Evolutionary conservation across 1,284 basidiomycete species (phyloP), one percentile per base, ranked within the genome.

Genomic region (Apiotrichum sp.): DNA sequence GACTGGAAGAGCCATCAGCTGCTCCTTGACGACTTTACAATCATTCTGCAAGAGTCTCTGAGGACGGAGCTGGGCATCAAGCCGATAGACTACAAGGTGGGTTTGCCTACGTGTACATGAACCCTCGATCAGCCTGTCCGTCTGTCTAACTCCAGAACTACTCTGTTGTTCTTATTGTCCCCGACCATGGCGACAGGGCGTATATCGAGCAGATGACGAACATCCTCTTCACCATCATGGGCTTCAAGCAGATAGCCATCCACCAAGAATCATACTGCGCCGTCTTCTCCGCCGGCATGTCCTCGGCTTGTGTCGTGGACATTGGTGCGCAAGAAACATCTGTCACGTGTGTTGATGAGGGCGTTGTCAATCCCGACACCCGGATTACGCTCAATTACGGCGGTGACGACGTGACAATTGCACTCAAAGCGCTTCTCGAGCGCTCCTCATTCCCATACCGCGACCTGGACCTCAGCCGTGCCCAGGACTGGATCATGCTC

Each of bases 231-330:
- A 78, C 83, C 40, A 81, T 83, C 5, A 86, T 98, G 83, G 90
- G 89, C 0, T 97, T 98, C 80, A 90, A 88, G 71, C 88, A 93
- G 73, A 77, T 96, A 44, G 91, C 88, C 64, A 83, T 87, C 11
- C 89, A 93, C 73, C 92, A 95, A 88, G 93, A 96, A 80, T 87
- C 89, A 1, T 80, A 96, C 34, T 90, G 90, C 49, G 91, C 96
- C 5, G 90, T 92, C 2, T 98, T 96, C 71, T 92, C 93, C 16
- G 92, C 95, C 2, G 96, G 96, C 10, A 86, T 98, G 56, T 91
- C 89, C 0, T 88, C 85, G 62, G 93, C 93, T 10, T 98, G 95
- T 69, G 89, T 99, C 3, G 89, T 98, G 38, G 92, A 98, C 70
- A 85, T 98, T 53, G 96, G 96, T 9, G 87, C 93, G 6, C 82